A percentile compares a stretch with the other conserved stretches of the same genome.
These are phyloP conservation scores for Fusarium sp. DNA, from an alignment of 2,329 filamentous ascomycete species.

Conservation along the genomic window DNA sequence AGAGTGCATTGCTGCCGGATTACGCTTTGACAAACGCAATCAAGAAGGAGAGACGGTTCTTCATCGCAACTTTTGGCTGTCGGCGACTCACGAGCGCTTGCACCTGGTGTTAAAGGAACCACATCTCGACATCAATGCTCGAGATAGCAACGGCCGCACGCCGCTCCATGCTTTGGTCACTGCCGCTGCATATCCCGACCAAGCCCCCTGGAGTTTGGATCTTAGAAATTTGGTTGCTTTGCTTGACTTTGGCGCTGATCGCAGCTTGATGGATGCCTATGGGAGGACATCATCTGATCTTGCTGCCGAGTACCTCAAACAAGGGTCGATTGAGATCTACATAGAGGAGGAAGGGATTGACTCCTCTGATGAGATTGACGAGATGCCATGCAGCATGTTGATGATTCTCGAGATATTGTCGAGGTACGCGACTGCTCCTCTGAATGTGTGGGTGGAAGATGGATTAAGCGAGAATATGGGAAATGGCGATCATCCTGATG, in stretches of 20 bases:
- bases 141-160: neutral
- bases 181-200: neutral
- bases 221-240: neutral
- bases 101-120: neutral
- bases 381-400: neutral
- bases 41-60: neutral
- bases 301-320: neutral
- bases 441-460: neutral
- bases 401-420: neutral
- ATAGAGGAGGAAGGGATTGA: neutral
- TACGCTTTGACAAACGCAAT: neutral
- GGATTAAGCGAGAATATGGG: neutral
- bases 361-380: neutral
- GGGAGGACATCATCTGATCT: neutral
- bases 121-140: neutral
- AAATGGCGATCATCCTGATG: neutral
- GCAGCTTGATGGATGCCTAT: neutral
- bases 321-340: neutral
- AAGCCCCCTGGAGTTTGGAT: neutral
- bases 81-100: neutral
- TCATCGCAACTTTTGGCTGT: neutral
- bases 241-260: neutral
- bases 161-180: neutral
- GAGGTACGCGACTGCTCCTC: neutral
- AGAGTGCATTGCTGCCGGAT: fast-evolving